Evolutionary conservation across 805 yeast genomes (phyloP).

Genomic region (Teunomyces pallodes): DNA sequence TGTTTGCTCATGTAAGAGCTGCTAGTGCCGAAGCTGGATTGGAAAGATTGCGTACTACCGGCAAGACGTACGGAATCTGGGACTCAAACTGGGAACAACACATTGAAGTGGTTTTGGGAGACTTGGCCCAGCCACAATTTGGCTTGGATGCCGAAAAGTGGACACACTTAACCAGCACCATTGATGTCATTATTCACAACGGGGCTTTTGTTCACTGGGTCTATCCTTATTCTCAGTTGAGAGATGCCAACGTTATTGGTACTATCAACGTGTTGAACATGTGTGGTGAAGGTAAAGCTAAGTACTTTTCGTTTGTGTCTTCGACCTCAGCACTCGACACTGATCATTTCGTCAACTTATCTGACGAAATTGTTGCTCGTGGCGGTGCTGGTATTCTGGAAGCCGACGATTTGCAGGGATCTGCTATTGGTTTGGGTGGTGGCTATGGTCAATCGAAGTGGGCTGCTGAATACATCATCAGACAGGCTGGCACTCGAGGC

Average conservation of each 20-base stretch:
- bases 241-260: conserved; percentile 91
- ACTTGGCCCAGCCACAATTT: conserved; percentile 67
- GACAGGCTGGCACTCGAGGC: conserved; percentile 87
- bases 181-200: conserved; percentile 88
- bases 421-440: conserved; percentile 75
- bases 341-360: conserved; percentile 70
- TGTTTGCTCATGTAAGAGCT: conserved; percentile 93
- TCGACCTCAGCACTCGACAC: conserved; percentile 93
- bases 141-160: conserved; percentile 64
- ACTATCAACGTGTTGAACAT: conserved; percentile 80
- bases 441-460: conserved; percentile 99
- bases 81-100: conserved; percentile 52
- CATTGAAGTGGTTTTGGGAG: conserved; percentile 78
- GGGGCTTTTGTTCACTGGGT: conserved; percentile 99
- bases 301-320: conserved; percentile 85
- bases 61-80: conserved; percentile 83
- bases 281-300: conserved; percentile 78
- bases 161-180: conserved; percentile 50
- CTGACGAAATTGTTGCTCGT: conserved; percentile 63
- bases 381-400: conserved; percentile 79
- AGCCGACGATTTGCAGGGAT: conserved; percentile 78
- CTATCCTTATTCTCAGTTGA: conserved; percentile 83
- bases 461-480: conserved; percentile 89
- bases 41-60: conserved; percentile 71
- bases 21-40: conserved; percentile 62